Evolutionary conservation across 345 rosid species (phyloP), one percentile per base, ranked within the genome.

Genomic region (Linum trigynum): DNA sequence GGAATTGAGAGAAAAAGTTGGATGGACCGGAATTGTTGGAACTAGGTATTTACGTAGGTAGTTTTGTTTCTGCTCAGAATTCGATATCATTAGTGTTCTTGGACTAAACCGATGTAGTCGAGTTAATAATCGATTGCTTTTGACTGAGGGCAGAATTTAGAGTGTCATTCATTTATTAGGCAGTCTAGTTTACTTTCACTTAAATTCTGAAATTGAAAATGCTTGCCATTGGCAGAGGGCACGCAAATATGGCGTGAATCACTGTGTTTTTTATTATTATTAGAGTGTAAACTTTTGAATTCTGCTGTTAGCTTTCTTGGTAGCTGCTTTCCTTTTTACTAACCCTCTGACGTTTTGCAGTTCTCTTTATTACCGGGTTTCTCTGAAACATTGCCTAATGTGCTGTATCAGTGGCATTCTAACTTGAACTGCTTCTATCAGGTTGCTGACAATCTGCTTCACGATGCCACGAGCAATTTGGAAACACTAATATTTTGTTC

Each of bases 361-460:
- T 48, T 48, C 53, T 5, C 53, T 48, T 48, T 48, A 48, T 10
- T 48, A 15, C 11, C 9, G 53, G 9, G 9, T 1, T 48, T 48
- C 15, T 9, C 53, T 11, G 50, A 43, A 43, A 43, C 9, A 23
- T 43, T 43, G 50, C 50, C 50, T 43, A 43, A 0, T 7, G 10
- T 48, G 12, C 3, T 45, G 51, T 14, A n/a, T 57, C 38, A n/a
- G 23, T 1, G 38, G 23, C 23, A 17, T 57, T 17, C 32, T 37
- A 37, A 37, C 12, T 17, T 37, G 17, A 36, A 68, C 9, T 74
- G 51, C 70, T 67, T 70, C 32, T 11, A 69, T 57, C 42, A 94
- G 99, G 96, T 95, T 68, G 97, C 98, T 78, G 99, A 95, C 82
- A 95, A 95, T 78, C 82, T 95, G 81, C 97, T 95, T 71, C 99